A percentile compares a stretch with the other conserved stretches of the same genome.
phyloP scores from a whole-genome alignment of 202 grass and related monocot genomes.

The Panicum virgatum region DNA sequence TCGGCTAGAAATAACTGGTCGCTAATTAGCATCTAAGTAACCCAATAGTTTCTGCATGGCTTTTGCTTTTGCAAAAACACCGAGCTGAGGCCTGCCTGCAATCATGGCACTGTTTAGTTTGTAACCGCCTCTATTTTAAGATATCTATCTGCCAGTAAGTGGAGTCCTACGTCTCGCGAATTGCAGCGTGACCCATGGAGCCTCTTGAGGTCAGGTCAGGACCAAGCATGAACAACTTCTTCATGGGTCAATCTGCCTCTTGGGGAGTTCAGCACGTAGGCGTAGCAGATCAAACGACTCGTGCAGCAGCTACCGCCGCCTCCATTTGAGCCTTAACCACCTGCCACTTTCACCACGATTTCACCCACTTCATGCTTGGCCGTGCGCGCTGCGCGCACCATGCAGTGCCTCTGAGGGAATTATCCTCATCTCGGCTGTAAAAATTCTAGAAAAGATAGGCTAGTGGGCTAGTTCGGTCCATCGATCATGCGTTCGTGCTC shows the following conservation, averaged over 20 bases:
- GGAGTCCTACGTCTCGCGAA: background rate
- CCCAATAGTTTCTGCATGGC: background rate
- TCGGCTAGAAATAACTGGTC: background rate
- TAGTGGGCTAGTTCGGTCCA: too few relatives aligned
- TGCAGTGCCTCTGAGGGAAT: background rate
- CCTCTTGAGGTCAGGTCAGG: constrained; percentile 19
- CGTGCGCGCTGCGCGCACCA: too few relatives aligned
- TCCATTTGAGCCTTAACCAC: background rate
- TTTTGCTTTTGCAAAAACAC: background rate
- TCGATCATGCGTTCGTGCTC: too few relatives aligned
- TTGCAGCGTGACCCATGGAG: background rate
- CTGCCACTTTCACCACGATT: background rate
- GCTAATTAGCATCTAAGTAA: background rate
- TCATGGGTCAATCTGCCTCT: background rate
- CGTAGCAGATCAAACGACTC: background rate
- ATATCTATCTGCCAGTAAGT: constrained; percentile 10
- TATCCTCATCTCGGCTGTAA: background rate
- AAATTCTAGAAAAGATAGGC: background rate
- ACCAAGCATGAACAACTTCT: background rate
- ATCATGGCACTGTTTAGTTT: background rate
- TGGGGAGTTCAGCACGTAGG: constrained; percentile 14
- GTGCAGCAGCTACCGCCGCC: too few relatives aligned
- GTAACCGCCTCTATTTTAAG: constrained; percentile 13
- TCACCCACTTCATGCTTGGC: background rate
- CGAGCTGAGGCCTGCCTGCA: background rate